Conservation (phyloP, 2,329 filamentous ascomycete species). For the Xylaria multiplex region DNA sequence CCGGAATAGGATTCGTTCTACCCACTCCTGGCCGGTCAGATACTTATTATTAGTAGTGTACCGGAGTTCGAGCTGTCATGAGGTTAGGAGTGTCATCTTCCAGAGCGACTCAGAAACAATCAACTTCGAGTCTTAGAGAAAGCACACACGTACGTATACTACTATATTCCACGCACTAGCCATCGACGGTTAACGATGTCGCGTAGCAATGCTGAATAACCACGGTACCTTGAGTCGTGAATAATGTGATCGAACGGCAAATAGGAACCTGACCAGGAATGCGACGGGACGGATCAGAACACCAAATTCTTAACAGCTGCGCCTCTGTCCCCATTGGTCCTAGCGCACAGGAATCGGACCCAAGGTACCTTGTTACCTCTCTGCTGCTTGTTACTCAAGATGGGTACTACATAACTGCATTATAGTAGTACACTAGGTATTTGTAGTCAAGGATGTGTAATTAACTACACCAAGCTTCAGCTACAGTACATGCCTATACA, state of each 20-base stretch:
- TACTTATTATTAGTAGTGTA: slow-evolving; percentile 30
- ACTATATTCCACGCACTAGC: too few species aligned
- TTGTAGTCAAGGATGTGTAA: slow-evolving; percentile 16
- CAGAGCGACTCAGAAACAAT: background rate
- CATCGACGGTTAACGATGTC: background rate
- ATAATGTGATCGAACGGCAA: slow-evolving; percentile 22
- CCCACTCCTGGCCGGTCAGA: slow-evolving; percentile 7
- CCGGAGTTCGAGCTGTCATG: background rate
- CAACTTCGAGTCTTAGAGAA: slow-evolving; percentile 1
- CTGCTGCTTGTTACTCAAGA: background rate
- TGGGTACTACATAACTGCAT: background rate
- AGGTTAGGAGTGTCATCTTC: slow-evolving; percentile 3
- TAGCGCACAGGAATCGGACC: slow-evolving; percentile 23
- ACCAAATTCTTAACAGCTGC: slow-evolving; percentile 27
- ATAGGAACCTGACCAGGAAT: slow-evolving; percentile 26
- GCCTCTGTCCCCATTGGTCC: slow-evolving; percentile 14
- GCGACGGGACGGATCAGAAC: slow-evolving; percentile 28
- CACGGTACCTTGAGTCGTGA: background rate
- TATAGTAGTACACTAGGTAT: too few species aligned
- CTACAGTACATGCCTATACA: slow-evolving; percentile 15
- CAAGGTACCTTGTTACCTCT: slow-evolving; percentile 22
- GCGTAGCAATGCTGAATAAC: background rate
- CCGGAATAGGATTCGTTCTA: slow-evolving; percentile 38
- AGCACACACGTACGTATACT: too few species aligned
- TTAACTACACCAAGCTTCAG: slow-evolving; percentile 16